These are phyloP conservation scores for Pseudogymnoascus pannorum DNA, from an alignment of 2,329 filamentous ascomycete species.

Conservation along the genomic window DNA sequence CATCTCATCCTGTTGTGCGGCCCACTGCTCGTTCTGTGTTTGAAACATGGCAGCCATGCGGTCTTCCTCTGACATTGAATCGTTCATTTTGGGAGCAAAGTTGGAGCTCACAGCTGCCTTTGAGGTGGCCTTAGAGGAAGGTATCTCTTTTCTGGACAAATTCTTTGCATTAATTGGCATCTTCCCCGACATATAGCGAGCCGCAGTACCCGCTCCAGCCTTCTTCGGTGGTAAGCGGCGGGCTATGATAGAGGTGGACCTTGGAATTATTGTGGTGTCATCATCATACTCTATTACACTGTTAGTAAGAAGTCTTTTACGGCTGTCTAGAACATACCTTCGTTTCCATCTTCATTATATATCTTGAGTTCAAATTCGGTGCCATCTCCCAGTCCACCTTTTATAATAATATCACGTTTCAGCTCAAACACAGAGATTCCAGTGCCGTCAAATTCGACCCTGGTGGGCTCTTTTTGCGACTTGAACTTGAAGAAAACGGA, in stretches of 20 bases:
- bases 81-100: slow-evolving; percentile 57
- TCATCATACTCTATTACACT: slow-evolving; percentile 75
- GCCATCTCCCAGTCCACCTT: slow-evolving; percentile 88
- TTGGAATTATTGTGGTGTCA: slow-evolving; percentile 93
- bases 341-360: slow-evolving; percentile 82
- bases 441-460: slow-evolving; percentile 94
- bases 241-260: slow-evolving; percentile 88
- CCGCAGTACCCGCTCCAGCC: slow-evolving; percentile 80
- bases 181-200: slow-evolving; percentile 92
- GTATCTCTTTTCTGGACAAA: slow-evolving; percentile 57
- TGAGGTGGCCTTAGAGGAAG: slow-evolving; percentile 48
- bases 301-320: slow-evolving; percentile 25
- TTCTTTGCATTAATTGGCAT: slow-evolving; percentile 87
- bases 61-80: slow-evolving; percentile 85
- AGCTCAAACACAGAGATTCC: slow-evolving; percentile 97
- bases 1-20: slow-evolving; percentile 87
- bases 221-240: slow-evolving; percentile 77
- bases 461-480: slow-evolving; percentile 89
- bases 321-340: slow-evolving; percentile 55
- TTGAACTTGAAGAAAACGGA: slow-evolving; percentile 99
- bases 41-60: slow-evolving; percentile 89
- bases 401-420: slow-evolving; percentile 95
- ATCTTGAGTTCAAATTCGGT: slow-evolving; percentile 95
- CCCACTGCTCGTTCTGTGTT: slow-evolving; percentile 85
- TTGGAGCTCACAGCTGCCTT: slow-evolving; percentile 48